Conservation (phyloP, 768 basidiomycete species). For the Lanmaoa rubissima region DNA sequence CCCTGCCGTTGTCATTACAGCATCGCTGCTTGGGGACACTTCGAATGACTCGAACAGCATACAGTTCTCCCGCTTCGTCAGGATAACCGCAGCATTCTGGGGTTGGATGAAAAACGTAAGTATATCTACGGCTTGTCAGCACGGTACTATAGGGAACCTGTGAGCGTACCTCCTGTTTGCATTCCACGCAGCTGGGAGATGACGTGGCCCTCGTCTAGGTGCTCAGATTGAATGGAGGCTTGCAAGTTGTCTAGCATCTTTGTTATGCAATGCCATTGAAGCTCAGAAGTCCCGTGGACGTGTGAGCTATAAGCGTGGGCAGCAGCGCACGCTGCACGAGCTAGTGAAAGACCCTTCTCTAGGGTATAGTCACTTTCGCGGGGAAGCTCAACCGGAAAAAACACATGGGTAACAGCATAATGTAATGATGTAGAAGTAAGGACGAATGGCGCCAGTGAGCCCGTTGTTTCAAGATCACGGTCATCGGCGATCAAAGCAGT, state of each 20-base stretch:
- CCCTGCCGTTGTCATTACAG: constrained; percentile 31
- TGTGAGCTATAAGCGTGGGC: not conserved
- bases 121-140: constrained; percentile 27
- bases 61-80: constrained; percentile 23
- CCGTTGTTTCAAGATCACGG: not conserved
- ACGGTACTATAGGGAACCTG: not conserved
- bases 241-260: constrained; percentile 6
- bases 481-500: too few species aligned
- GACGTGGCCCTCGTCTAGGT: not conserved
- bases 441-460: not conserved
- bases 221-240: not conserved
- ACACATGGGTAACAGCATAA: constrained; percentile 12
- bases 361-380: not conserved
- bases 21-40: constrained; percentile 25
- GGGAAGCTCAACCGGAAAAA: constrained; percentile 4
- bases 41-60: constrained; percentile 17
- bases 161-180: not conserved
- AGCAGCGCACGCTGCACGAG: not conserved
- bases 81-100: constrained; percentile 45
- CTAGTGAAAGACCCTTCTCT: not conserved
- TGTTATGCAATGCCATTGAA: constrained; percentile 2
- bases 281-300: not conserved
- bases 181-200: not conserved
- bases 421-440: not conserved
- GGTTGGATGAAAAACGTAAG: constrained; percentile 36